Percentiles rank a stretch among this genome's conserved stretches.
Evolutionary conservation across 768 basidiomycete genomes (phyloP).

Genomic region (Daedalea quercina): DNA sequence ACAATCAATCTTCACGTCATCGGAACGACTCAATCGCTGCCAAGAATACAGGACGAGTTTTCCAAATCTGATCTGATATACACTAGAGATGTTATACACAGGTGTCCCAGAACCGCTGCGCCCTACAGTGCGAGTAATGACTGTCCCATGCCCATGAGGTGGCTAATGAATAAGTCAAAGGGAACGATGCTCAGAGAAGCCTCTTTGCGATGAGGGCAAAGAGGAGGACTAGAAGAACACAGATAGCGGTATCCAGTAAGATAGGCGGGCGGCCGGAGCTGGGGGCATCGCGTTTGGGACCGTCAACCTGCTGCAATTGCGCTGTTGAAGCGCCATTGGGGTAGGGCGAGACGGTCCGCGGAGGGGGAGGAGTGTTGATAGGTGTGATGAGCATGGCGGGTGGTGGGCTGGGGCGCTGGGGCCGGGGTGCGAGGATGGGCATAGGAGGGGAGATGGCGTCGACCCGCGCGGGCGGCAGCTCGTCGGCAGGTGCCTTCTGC

Average conservation of each 20-base stretch:
- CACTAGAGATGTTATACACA: not conserved
- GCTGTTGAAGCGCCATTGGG: not conserved
- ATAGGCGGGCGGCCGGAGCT: conserved; percentile 41
- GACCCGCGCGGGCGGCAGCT: conserved; percentile 3
- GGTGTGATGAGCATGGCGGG: conserved; percentile 13
- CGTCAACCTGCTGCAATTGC: conserved; percentile 5
- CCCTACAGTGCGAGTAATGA: no score
- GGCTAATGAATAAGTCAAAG: not conserved
- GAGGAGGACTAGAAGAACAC: conserved; percentile 60
- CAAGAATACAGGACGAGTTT: no score
- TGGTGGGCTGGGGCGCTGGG: conserved; percentile 16
- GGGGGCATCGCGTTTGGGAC: conserved; percentile 6
- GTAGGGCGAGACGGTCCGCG: not conserved
- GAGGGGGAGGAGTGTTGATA: conserved; percentile 4
- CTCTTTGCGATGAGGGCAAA: conserved; percentile 64
- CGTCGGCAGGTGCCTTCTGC: conserved; percentile 1
- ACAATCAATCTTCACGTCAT: no score
- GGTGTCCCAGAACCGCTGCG: no score
- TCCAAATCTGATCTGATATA: not conserved
- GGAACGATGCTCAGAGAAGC: conserved; percentile 26
- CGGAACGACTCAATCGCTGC: no score
- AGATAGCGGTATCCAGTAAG: conserved; percentile 68
- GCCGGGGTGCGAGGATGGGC: conserved; percentile 17
- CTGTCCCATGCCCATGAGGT: no score
- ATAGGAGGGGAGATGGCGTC: conserved; percentile 11